A percentile compares a stretch with the other conserved stretches of the same genome.
Conservation (phyloP, 192 early-diverging fungal genomes). For the Lobosporangium transversale region DNA sequence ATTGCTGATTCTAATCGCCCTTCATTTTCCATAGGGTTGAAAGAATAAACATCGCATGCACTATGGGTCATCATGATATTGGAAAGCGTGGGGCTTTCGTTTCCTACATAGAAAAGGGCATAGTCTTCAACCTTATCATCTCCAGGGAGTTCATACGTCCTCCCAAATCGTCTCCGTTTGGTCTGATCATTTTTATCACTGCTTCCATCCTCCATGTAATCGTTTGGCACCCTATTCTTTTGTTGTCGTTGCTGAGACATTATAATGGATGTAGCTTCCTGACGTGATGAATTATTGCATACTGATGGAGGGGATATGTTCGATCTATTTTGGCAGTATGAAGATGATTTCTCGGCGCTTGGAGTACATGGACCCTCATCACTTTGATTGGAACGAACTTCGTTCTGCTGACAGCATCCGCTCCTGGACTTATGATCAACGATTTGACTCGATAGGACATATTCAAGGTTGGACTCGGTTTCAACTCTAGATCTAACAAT, state of each 20-base stretch:
- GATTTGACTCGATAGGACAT: slow-evolving; percentile 17
- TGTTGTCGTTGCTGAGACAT: neutral
- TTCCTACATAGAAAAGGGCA: slow-evolving; percentile 85
- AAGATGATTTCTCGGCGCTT: neutral
- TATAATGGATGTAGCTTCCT: neutral
- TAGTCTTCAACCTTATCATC: slow-evolving; percentile 66
- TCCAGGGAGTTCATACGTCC: slow-evolving; percentile 64
- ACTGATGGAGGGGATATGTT: neutral
- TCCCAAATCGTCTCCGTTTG: slow-evolving; percentile 54
- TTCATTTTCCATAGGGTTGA: slow-evolving; percentile 67
- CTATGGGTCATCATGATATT: slow-evolving; percentile 88
- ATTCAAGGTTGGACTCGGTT: slow-evolving; percentile 53
- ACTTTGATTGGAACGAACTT: neutral
- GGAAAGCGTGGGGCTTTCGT: slow-evolving; percentile 82
- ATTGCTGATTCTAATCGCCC: slow-evolving; percentile 66
- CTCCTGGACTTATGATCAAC: neutral
- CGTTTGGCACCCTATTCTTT: neutral
- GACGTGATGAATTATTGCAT: slow-evolving; percentile 6
- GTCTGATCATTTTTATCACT: neutral
- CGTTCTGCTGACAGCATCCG: slow-evolving; percentile 16
- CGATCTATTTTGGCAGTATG: slow-evolving; percentile 13
- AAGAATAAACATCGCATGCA: slow-evolving; percentile 70
- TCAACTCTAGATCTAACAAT: slow-evolving; percentile 59
- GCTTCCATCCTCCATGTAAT: neutral
- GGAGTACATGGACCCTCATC: neutral